Base-by-base conservation (phyloP, 805 yeast species). In the Yamadazyma ubonensis region DNA sequence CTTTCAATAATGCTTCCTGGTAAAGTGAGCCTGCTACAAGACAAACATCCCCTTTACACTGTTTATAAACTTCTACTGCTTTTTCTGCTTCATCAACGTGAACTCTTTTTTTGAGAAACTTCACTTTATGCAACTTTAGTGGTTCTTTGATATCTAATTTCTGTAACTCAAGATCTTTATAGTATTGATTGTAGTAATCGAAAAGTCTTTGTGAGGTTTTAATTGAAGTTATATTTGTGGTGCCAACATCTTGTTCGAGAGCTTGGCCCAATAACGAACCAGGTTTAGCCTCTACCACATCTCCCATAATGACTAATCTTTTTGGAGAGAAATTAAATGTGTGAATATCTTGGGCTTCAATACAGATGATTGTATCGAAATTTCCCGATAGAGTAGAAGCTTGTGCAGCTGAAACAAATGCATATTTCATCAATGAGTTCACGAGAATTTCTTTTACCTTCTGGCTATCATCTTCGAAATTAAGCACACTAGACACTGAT, bases 1-100 rank as follows among this genome's bases (percentile, higher is more conserved):
- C 48, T 29, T 30, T 21, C 14, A 44, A 16, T 10, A 47, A 19
- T 23, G 45, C 49, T 11, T 27, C 14, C 14, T 47, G 51, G 29
- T 42, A 44, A 3, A 30, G 38, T 6, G 43, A 40, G 21, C 39
- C 31, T 4, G 43, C 33, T 1, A 38, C 38, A 7, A 47, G n/a
- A 17, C 41, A 39, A 20, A 26, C 41, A 12, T 32, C 35, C 3
- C 12, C n/a, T 12, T 32, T n/a, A 5, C 34, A 26, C 17, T 25
- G 18, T 7, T 26, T 26, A 12, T 11, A 4, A 7, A 39, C 23
- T n/a, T 30, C 35, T 8, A 32, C 21, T 9, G 30, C 25, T 9
- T 14, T 20, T 31, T 44, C 43, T 3, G 45, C 51, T 35, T 47
- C 42, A 6, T 34, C 27, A 4, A 44, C 42, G 22, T 32, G 36